Percentiles rank a stretch among this genome's conserved stretches.
phyloP scores from a whole-genome alignment of 306 rosid species.

The Ormosia semicastrata region DNA sequence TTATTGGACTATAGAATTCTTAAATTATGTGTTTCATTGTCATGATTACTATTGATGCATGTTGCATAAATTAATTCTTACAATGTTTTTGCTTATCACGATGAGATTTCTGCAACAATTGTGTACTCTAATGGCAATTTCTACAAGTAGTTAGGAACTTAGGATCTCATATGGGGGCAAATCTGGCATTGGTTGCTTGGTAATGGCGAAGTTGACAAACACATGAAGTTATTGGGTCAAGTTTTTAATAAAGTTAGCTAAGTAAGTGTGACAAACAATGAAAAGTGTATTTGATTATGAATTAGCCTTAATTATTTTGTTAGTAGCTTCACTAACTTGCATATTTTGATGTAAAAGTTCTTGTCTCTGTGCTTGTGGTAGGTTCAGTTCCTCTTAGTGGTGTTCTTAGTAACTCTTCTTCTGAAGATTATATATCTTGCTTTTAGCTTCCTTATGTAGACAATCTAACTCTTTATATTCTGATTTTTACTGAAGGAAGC shows the following conservation, averaged over 20 bases:
- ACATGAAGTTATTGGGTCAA: neutral
- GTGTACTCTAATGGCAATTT: constrained; percentile 1
- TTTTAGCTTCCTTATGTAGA: neutral
- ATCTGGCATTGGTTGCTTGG: neutral
- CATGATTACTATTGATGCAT: neutral
- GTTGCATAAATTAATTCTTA: neutral
- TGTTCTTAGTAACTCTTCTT: neutral
- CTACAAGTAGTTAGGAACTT: neutral
- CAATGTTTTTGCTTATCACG: neutral
- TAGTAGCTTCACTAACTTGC: neutral
- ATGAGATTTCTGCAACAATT: neutral
- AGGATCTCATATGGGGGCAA: neutral
- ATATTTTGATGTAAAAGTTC: neutral
- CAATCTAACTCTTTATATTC: constrained; percentile 1
- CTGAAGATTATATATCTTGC: neutral
- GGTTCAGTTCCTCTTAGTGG: neutral
- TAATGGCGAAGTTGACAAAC: neutral
- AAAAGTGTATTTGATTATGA: no score
- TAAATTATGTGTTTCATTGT: neutral
- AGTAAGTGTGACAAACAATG: no score
- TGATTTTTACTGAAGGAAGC: constrained; percentile 22
- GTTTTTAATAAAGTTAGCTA: no score
- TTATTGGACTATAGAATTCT: neutral
- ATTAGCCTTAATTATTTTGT: neutral
- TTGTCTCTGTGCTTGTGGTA: constrained; percentile 3